phyloP scores from a whole-genome alignment of 2,329 filamentous ascomycete species.

The Penicillium sclerotigenum region DNA sequence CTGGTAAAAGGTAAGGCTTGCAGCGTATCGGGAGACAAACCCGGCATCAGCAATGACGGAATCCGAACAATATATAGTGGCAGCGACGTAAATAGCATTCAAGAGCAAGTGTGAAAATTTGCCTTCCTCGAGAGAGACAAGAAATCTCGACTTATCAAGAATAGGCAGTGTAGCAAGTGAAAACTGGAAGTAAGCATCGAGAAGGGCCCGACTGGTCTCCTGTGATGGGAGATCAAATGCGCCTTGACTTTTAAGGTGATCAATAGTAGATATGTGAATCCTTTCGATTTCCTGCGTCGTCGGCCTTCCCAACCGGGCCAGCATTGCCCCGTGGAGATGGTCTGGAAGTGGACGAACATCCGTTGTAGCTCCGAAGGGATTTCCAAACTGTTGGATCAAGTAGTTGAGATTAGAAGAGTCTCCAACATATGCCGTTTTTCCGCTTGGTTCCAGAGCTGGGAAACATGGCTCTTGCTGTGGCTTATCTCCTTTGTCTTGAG shows the following conservation, averaged over 20 bases:
- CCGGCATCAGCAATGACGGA: slow-evolving; percentile 18
- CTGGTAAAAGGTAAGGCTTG: slow-evolving; percentile 24
- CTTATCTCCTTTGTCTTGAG: background rate
- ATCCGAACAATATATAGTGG: slow-evolving; percentile 21
- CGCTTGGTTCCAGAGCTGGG: slow-evolving; percentile 5
- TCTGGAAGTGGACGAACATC: slow-evolving; percentile 15
- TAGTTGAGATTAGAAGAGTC: slow-evolving; percentile 28
- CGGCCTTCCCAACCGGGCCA: slow-evolving; percentile 13
- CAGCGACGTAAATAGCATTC: slow-evolving; percentile 23
- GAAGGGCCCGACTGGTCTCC: slow-evolving; percentile 15
- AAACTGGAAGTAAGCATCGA: slow-evolving; percentile 23
- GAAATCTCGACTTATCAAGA: slow-evolving; percentile 21
- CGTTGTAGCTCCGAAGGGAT: slow-evolving; percentile 17
- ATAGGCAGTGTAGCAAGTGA: slow-evolving; percentile 20
- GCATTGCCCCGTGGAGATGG: slow-evolving; percentile 19
- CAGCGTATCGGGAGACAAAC: slow-evolving; percentile 20
- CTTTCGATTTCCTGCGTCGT: slow-evolving; percentile 13
- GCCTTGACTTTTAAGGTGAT: slow-evolving; percentile 10
- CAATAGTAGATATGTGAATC: background rate
- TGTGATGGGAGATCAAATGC: slow-evolving; percentile 18
- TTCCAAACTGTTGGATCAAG: slow-evolving; percentile 23
- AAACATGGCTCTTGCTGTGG: slow-evolving; percentile 8
- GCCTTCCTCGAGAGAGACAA: slow-evolving; percentile 8
- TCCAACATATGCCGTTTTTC: slow-evolving; percentile 17
- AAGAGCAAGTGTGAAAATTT: slow-evolving; percentile 21